phyloP scores from a whole-genome alignment of 2,329 filamentous ascomycete genomes.

The Monilinia vaccinii-corymbosi region DNA sequence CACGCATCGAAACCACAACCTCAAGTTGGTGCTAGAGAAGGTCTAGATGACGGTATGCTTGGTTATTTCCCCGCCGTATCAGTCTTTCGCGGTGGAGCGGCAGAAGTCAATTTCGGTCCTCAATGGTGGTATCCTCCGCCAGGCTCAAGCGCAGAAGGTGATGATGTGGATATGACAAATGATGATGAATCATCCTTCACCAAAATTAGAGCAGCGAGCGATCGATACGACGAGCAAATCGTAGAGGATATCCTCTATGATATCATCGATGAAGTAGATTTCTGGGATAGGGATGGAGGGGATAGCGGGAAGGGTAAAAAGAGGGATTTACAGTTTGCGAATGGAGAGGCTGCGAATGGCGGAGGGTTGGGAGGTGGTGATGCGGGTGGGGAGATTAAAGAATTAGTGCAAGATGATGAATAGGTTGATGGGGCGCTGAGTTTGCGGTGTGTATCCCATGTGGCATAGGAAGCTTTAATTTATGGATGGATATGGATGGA shows the following conservation, averaged over 20 bases:
- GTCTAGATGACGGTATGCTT: conserved; percentile 87
- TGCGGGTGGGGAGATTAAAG: conserved; percentile 49
- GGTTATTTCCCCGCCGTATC: conserved; percentile 94
- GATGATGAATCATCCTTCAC: conserved; percentile 25
- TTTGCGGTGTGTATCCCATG: too few relatives aligned
- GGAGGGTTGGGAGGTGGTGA: conserved; percentile 16
- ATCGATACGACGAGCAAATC: conserved; percentile 86
- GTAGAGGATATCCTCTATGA: conserved; percentile 91
- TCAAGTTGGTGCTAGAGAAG: conserved; percentile 69
- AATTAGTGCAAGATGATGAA: conserved; percentile 53
- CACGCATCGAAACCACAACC: conserved; percentile 70
- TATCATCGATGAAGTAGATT: conserved; percentile 89
- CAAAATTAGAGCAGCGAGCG: conserved; percentile 48
- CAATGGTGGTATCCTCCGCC: conserved; percentile 84
- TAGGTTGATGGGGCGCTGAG: conserved; percentile 10
- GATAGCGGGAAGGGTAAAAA: conserved; percentile 22
- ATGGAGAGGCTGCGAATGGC: conserved; percentile 14
- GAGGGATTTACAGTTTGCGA: conserved; percentile 14
- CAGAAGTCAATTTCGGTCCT: conserved; percentile 89
- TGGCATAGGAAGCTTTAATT: not conserved
- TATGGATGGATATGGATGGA: not conserved
- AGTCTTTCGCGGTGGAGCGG: conserved; percentile 83
- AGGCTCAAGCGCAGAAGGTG: conserved; percentile 37
- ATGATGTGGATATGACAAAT: conserved; percentile 41
- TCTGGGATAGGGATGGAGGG: conserved; percentile 56